Evolutionary conservation across 139 green algal genomes (phyloP).

Genomic region (Coelastrella sp.): DNA sequence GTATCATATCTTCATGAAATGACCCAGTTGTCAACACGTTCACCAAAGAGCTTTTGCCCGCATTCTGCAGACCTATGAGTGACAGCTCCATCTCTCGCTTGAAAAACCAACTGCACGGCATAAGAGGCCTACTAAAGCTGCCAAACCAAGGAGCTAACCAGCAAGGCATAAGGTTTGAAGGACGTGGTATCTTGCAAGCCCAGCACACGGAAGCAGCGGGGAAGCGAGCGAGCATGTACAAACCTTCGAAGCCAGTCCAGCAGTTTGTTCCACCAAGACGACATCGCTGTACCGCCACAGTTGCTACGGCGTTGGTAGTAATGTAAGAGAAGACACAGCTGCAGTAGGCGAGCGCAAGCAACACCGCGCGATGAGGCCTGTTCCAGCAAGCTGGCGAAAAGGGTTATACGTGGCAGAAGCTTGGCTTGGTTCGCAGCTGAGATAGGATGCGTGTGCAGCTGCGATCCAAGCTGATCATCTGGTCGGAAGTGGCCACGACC

Average conservation of each 20-base stretch:
- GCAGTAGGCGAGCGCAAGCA: too few species aligned
- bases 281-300: neutral
- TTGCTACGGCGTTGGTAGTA: too few species aligned
- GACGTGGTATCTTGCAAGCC: neutral
- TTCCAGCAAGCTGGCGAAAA: too few species aligned
- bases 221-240: neutral
- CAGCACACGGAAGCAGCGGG: neutral
- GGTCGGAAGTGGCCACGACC: too few species aligned
- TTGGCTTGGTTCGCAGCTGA: too few species aligned
- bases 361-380: too few species aligned
- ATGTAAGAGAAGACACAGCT: too few species aligned
- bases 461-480: too few species aligned
- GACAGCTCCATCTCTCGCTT: conserved; percentile 98
- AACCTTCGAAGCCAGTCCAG: conserved; percentile 44
- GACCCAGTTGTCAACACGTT: conserved; percentile 94
- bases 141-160: neutral
- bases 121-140: neutral
- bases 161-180: neutral
- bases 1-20: conserved; percentile 96
- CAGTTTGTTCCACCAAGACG: conserved; percentile 17
- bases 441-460: too few species aligned
- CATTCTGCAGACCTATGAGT: conserved; percentile 97
- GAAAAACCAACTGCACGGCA: conserved; percentile 91
- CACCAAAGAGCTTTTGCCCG: conserved; percentile 97
- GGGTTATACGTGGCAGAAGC: too few species aligned